These are phyloP conservation scores for Paraphaeosphaeria minitans DNA, from an alignment of 2,329 filamentous ascomycete genomes.

Conservation along the genomic window DNA sequence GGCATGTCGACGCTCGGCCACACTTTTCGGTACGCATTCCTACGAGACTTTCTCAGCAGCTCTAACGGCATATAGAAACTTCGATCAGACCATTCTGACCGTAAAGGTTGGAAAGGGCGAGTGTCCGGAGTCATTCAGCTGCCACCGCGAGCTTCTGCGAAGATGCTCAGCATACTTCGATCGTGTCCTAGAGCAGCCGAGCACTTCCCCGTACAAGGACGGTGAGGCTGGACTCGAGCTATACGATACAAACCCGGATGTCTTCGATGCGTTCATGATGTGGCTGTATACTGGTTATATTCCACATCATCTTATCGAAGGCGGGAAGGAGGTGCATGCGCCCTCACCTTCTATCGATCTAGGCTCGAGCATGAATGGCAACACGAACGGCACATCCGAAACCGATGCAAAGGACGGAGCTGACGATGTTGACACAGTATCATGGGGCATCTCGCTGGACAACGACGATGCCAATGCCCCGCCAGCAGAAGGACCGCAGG, in stretches of 20 bases:
- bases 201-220: slow-evolving; percentile 39
- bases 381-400: slow-evolving; percentile 18
- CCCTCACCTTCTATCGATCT: slow-evolving; percentile 35
- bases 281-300: slow-evolving; percentile 44
- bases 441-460: slow-evolving; percentile 43
- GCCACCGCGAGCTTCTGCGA: slow-evolving; percentile 40
- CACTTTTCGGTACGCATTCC: slow-evolving; percentile 35
- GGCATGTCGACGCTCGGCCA: slow-evolving; percentile 41
- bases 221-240: slow-evolving; percentile 35
- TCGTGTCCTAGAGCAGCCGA: slow-evolving; percentile 35
- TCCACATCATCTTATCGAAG: slow-evolving; percentile 45
- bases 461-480: slow-evolving; percentile 34
- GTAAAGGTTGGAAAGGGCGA: slow-evolving; percentile 41
- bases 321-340: slow-evolving; percentile 38
- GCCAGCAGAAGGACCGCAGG: slow-evolving; percentile 19
- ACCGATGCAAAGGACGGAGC: slow-evolving; percentile 25
- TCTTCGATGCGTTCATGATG: slow-evolving; percentile 46
- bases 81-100: slow-evolving; percentile 45
- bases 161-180: slow-evolving; percentile 44
- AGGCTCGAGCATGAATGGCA: slow-evolving; percentile 19
- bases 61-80: slow-evolving; percentile 36
- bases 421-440: slow-evolving; percentile 42
- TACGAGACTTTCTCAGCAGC: not conserved
- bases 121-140: slow-evolving; percentile 41
- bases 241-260: slow-evolving; percentile 41